Evolutionary conservation across 306 rosid genomes (phyloP).

Genomic region (Cicer yamashitae): DNA sequence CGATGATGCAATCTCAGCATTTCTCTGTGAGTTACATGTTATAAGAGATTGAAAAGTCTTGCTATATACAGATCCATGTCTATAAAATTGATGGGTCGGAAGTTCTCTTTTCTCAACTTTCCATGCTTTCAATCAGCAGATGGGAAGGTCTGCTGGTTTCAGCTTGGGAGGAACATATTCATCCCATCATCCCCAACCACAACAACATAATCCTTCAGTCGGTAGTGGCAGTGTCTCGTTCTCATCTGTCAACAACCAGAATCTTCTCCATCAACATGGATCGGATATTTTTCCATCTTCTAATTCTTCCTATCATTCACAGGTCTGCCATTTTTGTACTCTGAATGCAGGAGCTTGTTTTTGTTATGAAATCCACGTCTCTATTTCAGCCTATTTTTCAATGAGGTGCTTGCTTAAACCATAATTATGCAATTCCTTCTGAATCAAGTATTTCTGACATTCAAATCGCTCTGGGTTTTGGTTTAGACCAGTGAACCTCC

Average conservation of each 20-base stretch:
- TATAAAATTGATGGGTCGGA: constrained; percentile 24
- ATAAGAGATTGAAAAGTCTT: constrained; percentile 9
- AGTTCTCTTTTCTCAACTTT: constrained; percentile 35
- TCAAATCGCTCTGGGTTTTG: constrained; percentile 31
- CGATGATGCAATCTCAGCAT: constrained; percentile 97
- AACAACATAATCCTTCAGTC: constrained; percentile 82
- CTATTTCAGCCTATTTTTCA: constrained; percentile 11
- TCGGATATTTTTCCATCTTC: constrained; percentile 89
- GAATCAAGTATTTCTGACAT: constrained; percentile 36
- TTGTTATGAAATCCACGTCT: background rate
- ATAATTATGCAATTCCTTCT: background rate
- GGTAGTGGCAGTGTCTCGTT: constrained; percentile 82
- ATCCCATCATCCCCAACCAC: constrained; percentile 88
- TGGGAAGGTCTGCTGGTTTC: constrained; percentile 96
- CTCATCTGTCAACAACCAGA: constrained; percentile 88
- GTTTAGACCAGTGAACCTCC: constrained; percentile 91
- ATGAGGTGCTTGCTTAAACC: constrained; percentile 18
- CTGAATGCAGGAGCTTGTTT: constrained; percentile 6
- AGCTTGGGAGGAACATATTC: constrained; percentile 79
- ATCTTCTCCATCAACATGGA: constrained; percentile 90
- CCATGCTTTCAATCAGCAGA: constrained; percentile 56
- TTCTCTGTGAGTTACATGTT: constrained; percentile 72
- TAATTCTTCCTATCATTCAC: constrained; percentile 88
- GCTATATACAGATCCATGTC: constrained; percentile 8
- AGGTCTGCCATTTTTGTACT: constrained; percentile 59